Conservation (phyloP, 2,329 filamentous ascomycete species). For the Apiospora koreana region DNA sequence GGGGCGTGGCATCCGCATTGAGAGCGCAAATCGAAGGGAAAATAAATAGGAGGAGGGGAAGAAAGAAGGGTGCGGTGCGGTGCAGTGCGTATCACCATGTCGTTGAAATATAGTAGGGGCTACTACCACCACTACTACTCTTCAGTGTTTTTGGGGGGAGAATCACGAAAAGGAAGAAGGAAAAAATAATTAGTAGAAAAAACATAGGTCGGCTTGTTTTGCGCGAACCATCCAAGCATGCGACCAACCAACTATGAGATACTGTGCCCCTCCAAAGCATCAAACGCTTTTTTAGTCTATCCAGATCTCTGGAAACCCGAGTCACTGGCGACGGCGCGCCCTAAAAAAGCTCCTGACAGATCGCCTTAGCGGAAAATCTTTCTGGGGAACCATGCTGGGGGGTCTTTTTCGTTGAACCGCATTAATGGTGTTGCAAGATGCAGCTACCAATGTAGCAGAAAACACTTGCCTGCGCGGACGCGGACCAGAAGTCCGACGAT, state of each 20-base stretch:
- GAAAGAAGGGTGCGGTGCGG: background rate
- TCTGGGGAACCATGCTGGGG: conserved; percentile 32
- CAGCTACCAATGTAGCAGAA: conserved; percentile 4
- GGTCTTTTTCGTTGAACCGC: background rate
- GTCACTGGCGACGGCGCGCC: conserved; percentile 27
- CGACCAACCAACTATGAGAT: conserved; percentile 17
- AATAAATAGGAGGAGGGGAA: background rate
- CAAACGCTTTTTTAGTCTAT: conserved; percentile 37
- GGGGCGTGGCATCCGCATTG: background rate
- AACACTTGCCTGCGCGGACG: conserved; percentile 3
- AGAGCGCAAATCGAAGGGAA: background rate
- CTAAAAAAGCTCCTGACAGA: conserved; percentile 35
- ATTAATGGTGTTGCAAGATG: conserved; percentile 8
- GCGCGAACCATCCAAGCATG: conserved; percentile 3
- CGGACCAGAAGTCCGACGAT: background rate
- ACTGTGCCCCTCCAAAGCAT: conserved; percentile 30
- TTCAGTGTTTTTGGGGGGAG: background rate
- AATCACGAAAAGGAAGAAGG: background rate
- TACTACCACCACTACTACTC: background rate
- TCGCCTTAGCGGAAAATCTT: conserved; percentile 37
- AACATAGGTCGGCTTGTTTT: conserved; percentile 4
- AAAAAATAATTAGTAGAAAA: background rate
- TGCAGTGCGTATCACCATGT: conserved; percentile 6
- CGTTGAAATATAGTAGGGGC: conserved; percentile 11
- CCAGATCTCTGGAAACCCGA: conserved; percentile 27